Evolutionary conservation across 2,329 filamentous ascomycete genomes (phyloP), one percentile per base, ranked within the genome.

Genomic region (Ceratocystis papillata): DNA sequence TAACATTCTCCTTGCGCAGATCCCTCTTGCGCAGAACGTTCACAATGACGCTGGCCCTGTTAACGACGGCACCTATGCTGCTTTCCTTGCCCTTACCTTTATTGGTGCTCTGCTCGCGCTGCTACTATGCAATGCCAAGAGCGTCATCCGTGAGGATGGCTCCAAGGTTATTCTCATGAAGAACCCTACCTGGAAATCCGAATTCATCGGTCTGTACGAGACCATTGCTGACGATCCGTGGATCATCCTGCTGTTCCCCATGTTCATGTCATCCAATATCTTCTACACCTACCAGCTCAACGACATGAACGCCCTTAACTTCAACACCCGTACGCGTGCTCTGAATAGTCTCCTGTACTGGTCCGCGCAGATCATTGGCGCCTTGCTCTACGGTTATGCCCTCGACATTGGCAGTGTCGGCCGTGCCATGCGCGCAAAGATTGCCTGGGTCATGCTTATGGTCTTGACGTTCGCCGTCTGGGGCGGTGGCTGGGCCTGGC

Each of bases 121-220:
- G 72, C 78, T 80, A 50, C 81, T 96, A 3, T 84, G 84, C 71
- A 84, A 94, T 71, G 88, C 88, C 46, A 82, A 82, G 70, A 82
- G 84, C 65, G 83, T 96, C 69, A 78, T 89, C 70, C 89, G 91
- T 68, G 79, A 81, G 46, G 90, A 96, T 73, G 89, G 90, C 67
- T 87, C 87, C 67, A 82, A 84, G 67, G 85, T 96, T 73, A 90
- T 96, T 69, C 76, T 92, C 69, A 95, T 93, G 88, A 93, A 94
- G 79, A 89, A 95, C 75, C 91, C 91, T 2, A 89, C 88, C 63
- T 95, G 89, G 88, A 83, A 84, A 72, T 86, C 88, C 2, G 91
- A 96, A 76, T 75, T 96, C 68, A 69, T 82, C 20, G 91, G 91
- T 65, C 83, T 96, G 1, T 87, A 81, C 75, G 82, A 94, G 74